These are phyloP conservation scores for Exidia glandulosa DNA, from an alignment of 768 basidiomycete genomes.

Conservation along the genomic window DNA sequence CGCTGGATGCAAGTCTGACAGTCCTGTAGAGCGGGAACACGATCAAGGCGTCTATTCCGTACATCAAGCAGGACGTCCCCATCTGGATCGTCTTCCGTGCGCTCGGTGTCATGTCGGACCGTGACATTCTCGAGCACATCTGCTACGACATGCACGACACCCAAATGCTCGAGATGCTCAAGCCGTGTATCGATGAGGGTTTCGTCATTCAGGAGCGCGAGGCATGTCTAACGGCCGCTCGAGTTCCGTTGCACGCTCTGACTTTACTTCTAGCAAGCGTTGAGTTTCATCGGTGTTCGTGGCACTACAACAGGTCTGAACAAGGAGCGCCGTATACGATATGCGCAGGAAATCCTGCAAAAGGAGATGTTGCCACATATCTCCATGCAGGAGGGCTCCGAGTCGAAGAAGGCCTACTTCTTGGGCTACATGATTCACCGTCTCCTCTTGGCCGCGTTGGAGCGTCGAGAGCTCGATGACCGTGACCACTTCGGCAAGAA, in stretches of 20 bases:
- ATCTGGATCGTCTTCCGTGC: slow-evolving; percentile 99
- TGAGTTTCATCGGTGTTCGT: slow-evolving; percentile 98
- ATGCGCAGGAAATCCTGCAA: slow-evolving; percentile 94
- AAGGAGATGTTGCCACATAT: slow-evolving; percentile 99
- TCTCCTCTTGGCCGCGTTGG: slow-evolving; percentile 82
- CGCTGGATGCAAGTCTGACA: slow-evolving; percentile 7
- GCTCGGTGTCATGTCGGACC: slow-evolving; percentile 92
- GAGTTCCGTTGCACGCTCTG: slow-evolving; percentile 1
- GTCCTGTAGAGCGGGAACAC: slow-evolving; percentile 64
- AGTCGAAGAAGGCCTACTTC: slow-evolving; percentile 98
- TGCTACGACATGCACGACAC: slow-evolving; percentile 96
- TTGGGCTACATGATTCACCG: slow-evolving; percentile 99
- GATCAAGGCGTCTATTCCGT: slow-evolving; percentile 95
- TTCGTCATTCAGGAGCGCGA: slow-evolving; percentile 97
- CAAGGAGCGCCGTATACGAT: slow-evolving; percentile 84
- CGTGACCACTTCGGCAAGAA: slow-evolving; percentile 99
- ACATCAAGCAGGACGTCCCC: slow-evolving; percentile 96
- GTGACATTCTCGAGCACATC: slow-evolving; percentile 95
- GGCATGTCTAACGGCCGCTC: slow-evolving; percentile 30
- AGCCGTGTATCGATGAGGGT: slow-evolving; percentile 96
- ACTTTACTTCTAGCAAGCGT: slow-evolving; percentile 38
- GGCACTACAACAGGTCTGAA: slow-evolving; percentile 89
- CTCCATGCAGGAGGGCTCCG: slow-evolving; percentile 89
- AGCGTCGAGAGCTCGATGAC: slow-evolving; percentile 92
- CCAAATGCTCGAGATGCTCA: slow-evolving; percentile 95